Base-by-base conservation (phyloP, 768 basidiomycete species). In the Rhizopogon sp. region DNA sequence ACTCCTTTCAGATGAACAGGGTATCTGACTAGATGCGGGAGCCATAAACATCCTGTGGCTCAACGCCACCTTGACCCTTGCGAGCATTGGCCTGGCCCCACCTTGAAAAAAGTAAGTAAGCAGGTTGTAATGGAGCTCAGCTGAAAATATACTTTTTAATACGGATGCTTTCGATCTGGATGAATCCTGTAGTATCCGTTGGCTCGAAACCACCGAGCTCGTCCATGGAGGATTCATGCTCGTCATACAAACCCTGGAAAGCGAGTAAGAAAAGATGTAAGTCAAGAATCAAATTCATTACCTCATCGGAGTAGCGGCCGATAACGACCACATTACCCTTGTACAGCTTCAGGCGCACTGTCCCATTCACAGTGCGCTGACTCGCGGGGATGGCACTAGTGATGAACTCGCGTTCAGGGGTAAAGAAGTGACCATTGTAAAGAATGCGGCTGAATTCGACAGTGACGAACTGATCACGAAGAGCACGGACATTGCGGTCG, bases 341-440 rank as follows among this genome's bases (percentile, higher is more conserved):
- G 83, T 96, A 93, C 43, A 98, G 75, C 72, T 93, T 92, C 63
- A 99, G 74, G 54, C 88, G 82, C 51, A 98, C 94, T 44, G 87
- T 70, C 44, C 97, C 97, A 64, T 98, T 98, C 60, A 99, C 97
- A 25, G 94, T 97, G 72, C 90, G 81, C 77, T 99, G 97, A 70
- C 90, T 93, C 41, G 93, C 86, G 4, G 94, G 93, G 67, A 98
- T 93, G 53, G 90, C 82, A 65, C 87, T 85, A 43, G 87, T 88
- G 65, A 98, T 76, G 66, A 98, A 98, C 74, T 98, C 97, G 60
- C 96, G 82, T 74, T 98, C 97, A 44, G 97, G 95, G n/a, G 94
- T 96, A 82, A 98, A 99, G 85, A 93, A 98, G 76, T 95, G 93
- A 39, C 96, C 96, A 67, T 98, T 98, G 79, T 99, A 98, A 47